Percentiles rank a stretch among this genome's conserved stretches.
phyloP scores from a whole-genome alignment of 2,329 filamentous ascomycete species.

The Fusarium domesticum region DNA sequence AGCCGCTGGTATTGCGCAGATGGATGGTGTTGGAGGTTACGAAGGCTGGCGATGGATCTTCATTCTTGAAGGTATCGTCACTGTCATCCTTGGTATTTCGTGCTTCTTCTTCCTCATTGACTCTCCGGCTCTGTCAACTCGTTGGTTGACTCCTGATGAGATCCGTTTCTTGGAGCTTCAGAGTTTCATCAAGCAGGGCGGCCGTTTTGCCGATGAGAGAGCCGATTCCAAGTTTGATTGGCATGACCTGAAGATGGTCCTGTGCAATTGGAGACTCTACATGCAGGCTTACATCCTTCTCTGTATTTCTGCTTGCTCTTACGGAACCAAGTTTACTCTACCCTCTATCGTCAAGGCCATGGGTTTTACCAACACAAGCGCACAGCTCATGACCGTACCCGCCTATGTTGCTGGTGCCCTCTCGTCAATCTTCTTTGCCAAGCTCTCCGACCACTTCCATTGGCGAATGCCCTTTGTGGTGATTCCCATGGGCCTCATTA shows the following conservation, averaged over 20 bases:
- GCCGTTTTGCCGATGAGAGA: conserved; percentile 18
- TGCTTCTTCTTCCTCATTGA: conserved; percentile 47
- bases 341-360: conserved; percentile 39
- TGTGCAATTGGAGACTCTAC: conserved; percentile 29
- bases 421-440: conserved; percentile 60
- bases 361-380: conserved; percentile 35
- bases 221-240: conserved; percentile 23
- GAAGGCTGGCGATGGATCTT: conserved; percentile 58
- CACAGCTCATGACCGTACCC: conserved; percentile 49
- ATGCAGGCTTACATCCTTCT: conserved; percentile 26
- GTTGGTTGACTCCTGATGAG: conserved; percentile 38
- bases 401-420: conserved; percentile 59
- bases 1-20: conserved; percentile 19
- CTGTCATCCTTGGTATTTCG: conserved; percentile 36
- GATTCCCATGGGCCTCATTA: conserved; percentile 54
- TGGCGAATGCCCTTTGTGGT: conserved; percentile 67
- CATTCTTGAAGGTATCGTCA: conserved; percentile 56
- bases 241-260: conserved; percentile 23
- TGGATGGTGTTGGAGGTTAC: conserved; percentile 42
- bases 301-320: conserved; percentile 19
- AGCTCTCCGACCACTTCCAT: conserved; percentile 61
- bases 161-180: conserved; percentile 32
- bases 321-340: conserved; percentile 30
- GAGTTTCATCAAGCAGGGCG: conserved; percentile 30
- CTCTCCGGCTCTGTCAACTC: conserved; percentile 32